Evolutionary conservation across 2,329 filamentous ascomycete species (phyloP).

Genomic region (Ophiostoma angusticollis): DNA sequence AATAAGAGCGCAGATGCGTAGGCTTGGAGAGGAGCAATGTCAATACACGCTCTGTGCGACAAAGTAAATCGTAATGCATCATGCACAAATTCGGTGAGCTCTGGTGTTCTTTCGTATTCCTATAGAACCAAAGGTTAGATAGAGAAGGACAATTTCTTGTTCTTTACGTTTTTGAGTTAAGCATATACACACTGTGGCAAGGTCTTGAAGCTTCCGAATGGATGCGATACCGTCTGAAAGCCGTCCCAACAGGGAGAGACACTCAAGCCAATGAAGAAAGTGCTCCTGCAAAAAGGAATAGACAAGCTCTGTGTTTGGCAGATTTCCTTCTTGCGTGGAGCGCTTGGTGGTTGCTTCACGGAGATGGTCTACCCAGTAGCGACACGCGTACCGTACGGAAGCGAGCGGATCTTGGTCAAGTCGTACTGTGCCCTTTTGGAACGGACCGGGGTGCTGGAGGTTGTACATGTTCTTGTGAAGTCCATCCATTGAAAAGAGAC

Average conservation of each 20-base stretch:
- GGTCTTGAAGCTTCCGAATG: too few relatives aligned
- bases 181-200: too few relatives aligned
- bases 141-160: too few relatives aligned
- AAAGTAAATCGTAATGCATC: background rate
- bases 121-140: too few relatives aligned
- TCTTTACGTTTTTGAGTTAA: too few relatives aligned
- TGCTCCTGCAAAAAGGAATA: background rate
- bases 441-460: too few relatives aligned
- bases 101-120: too few relatives aligned
- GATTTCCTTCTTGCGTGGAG: background rate
- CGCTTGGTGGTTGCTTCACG: background rate
- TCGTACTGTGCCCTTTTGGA: background rate
- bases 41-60: constrained; percentile 7
- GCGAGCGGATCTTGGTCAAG: background rate
- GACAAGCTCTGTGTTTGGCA: too few relatives aligned
- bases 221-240: too few relatives aligned
- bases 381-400: background rate
- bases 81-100: too few relatives aligned
- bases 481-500: too few relatives aligned
- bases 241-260: too few relatives aligned
- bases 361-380: constrained; percentile 1
- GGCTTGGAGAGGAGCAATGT: constrained; percentile 9
- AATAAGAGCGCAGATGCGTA: constrained; percentile 11
- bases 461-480: background rate
- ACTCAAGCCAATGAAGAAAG: background rate